These are phyloP conservation scores for Camellia lanceoleosa DNA, from an alignment of 148 eudicot species.

Conservation along the genomic window DNA sequence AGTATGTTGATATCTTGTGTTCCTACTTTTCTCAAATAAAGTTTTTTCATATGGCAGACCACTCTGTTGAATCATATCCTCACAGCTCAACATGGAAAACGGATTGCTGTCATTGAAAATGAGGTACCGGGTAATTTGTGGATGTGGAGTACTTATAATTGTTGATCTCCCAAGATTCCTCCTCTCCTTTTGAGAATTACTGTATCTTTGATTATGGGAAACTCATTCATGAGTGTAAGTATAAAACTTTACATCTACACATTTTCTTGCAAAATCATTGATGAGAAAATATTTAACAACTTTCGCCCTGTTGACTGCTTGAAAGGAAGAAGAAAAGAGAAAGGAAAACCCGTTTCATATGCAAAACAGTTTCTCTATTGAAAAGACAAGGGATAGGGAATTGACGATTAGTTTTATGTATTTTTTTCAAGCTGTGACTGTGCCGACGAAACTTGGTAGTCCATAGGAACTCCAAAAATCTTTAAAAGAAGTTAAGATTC, in stretches of 20 bases:
- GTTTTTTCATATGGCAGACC: constrained; percentile 48
- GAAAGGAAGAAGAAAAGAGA: background rate
- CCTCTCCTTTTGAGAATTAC: background rate
- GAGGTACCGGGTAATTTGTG: constrained; percentile 44
- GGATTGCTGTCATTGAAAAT: constrained; percentile 91
- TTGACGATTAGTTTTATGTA: background rate
- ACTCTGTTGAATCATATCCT: constrained; percentile 83
- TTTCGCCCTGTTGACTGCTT: background rate
- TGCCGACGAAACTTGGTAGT: background rate
- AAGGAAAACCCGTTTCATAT: background rate
- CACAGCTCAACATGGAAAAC: constrained; percentile 86
- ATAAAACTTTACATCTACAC: background rate
- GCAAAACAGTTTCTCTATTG: background rate
- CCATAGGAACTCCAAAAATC: background rate
- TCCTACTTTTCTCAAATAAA: background rate
- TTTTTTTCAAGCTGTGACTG: background rate
- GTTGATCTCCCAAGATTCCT: background rate
- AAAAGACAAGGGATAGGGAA: background rate
- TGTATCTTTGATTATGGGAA: background rate
- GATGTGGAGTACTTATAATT: too few species aligned
- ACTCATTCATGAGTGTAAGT: background rate
- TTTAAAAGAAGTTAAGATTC: background rate
- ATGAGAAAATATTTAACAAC: background rate
- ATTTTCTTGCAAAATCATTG: background rate
- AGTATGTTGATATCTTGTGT: background rate